Percentiles rank a stretch among this genome's conserved stretches.
Conservation (phyloP, 2,329 filamentous ascomycete genomes). For the Tolypocladium cylindrosporum region DNA sequence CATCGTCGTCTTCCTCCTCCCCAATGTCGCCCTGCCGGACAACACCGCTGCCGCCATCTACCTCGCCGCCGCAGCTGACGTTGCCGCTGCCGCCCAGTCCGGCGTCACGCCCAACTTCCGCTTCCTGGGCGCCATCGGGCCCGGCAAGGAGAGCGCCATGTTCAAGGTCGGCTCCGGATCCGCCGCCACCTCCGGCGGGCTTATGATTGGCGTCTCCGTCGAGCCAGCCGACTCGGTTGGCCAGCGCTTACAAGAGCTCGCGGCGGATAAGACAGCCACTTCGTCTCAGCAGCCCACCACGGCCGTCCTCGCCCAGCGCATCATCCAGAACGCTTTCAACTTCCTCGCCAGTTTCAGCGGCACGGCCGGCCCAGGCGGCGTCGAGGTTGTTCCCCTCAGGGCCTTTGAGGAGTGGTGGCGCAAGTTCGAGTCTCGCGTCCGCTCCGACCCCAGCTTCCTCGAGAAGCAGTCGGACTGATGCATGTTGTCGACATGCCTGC, state of each 20-base stretch:
- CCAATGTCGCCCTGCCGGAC: conserved; percentile 61
- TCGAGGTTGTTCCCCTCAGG: conserved; percentile 86
- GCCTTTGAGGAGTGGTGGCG: conserved; percentile 97
- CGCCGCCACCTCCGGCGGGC: conserved; percentile 26
- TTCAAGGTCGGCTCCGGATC: conserved; percentile 56
- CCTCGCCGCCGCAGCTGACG: conserved; percentile 46
- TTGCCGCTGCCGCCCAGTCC: conserved; percentile 26
- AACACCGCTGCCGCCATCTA: conserved; percentile 84
- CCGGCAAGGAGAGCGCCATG: conserved; percentile 84
- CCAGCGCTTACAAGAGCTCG: conserved; percentile 54
- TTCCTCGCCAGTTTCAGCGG: conserved; percentile 83
- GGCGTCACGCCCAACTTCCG: conserved; percentile 52
- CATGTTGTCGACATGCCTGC: neutral
- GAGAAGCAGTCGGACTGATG: conserved; percentile 45
- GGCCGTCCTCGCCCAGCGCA: conserved; percentile 75
- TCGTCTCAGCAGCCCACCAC: conserved; percentile 42
- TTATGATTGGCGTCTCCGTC: conserved; percentile 73
- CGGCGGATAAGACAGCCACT: conserved; percentile 16
- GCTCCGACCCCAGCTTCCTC: conserved; percentile 79
- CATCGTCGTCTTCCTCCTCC: conserved; percentile 81
- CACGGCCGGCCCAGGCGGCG: conserved; percentile 46
- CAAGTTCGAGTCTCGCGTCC: conserved; percentile 84
- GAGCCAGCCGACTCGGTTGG: conserved; percentile 68
- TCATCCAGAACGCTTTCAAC: conserved; percentile 96
- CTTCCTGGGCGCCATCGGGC: conserved; percentile 81